Conservation (phyloP, 345 rosid species). For the Rhodamnia rubescens region DNA sequence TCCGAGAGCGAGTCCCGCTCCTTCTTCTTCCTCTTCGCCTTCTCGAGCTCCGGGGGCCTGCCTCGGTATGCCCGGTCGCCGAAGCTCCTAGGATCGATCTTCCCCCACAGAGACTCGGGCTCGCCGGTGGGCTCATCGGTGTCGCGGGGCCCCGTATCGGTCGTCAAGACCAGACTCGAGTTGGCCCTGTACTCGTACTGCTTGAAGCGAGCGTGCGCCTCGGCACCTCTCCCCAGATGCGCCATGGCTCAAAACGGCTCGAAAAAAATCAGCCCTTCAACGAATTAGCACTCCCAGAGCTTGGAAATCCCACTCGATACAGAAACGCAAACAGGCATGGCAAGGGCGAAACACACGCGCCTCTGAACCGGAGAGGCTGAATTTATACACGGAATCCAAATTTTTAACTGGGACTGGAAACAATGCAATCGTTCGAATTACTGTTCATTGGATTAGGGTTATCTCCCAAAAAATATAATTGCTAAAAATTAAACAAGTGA, state of each 20-base stretch:
- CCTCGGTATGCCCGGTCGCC: slow-evolving; percentile 81
- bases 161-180: slow-evolving; percentile 75
- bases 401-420: too few relatives aligned
- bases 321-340: neutral
- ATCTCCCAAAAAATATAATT: too few relatives aligned
- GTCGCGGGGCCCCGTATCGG: slow-evolving; percentile 84
- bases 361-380: neutral
- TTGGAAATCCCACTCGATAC: too few relatives aligned
- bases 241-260: slow-evolving; percentile 30
- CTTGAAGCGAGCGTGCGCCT: slow-evolving; percentile 92
- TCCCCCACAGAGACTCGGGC: slow-evolving; percentile 89
- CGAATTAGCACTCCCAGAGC: too few relatives aligned
- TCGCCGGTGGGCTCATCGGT: slow-evolving; percentile 93
- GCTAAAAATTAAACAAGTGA: too few relatives aligned
- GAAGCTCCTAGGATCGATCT: slow-evolving; percentile 71
- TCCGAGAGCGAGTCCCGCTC: slow-evolving; percentile 54
- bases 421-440: too few relatives aligned
- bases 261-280: neutral
- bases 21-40: slow-evolving; percentile 81
- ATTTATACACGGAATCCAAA: neutral
- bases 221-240: slow-evolving; percentile 89
- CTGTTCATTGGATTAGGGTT: too few relatives aligned
- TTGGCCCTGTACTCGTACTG: slow-evolving; percentile 92
- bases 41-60: slow-evolving; percentile 71
- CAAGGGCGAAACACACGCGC: too few relatives aligned